Evolutionary conservation across 352 stramenopile species (phyloP).

Genomic region (Globisporangium lucens): DNA sequence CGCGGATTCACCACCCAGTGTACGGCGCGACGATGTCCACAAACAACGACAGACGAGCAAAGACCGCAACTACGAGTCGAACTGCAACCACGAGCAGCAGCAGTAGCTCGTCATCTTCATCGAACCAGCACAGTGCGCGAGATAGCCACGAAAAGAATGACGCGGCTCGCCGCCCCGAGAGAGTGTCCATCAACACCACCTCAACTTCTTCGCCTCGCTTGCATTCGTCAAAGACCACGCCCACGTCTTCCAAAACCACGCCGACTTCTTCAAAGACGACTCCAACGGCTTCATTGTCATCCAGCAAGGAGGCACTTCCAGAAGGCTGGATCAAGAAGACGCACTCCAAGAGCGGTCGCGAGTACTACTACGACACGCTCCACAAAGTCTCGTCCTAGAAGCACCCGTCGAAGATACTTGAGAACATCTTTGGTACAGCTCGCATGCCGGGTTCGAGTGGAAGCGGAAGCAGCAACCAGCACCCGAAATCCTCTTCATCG

Average conservation of each 20-base stretch:
- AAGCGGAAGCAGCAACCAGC: conserved; percentile 12
- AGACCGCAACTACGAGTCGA: conserved; percentile 8
- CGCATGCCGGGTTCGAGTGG: conserved; percentile 8
- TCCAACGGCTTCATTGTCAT: conserved; percentile 19
- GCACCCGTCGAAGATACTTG: conserved; percentile 53
- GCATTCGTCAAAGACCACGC: conserved; percentile 6
- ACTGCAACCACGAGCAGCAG: conserved; percentile 18
- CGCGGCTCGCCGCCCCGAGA: conserved; percentile 28
- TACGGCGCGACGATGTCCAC: conserved; percentile 39
- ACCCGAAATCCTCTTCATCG: conserved; percentile 6
- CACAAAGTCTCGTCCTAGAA: conserved; percentile 78
- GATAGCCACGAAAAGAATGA: conserved; percentile 35
- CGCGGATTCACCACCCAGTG: conserved; percentile 31
- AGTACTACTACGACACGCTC: conserved; percentile 75
- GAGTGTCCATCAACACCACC: conserved; percentile 13
- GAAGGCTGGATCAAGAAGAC: conserved; percentile 70
- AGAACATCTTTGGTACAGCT: conserved; percentile 50
- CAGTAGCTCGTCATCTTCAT: conserved; percentile 8
- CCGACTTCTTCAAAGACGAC: conserved; percentile 14
- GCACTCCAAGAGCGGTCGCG: conserved; percentile 64
- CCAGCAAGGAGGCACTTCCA: conserved; percentile 48
- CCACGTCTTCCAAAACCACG: conserved; percentile 8
- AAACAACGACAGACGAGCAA: conserved; percentile 25
- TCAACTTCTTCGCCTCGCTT: neutral
- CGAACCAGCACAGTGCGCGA: conserved; percentile 25